A percentile compares a stretch with the other conserved stretches of the same genome.
These are phyloP conservation scores for Quercus agrifolia DNA, from an alignment of 306 rosid genomes.

Conservation along the genomic window DNA sequence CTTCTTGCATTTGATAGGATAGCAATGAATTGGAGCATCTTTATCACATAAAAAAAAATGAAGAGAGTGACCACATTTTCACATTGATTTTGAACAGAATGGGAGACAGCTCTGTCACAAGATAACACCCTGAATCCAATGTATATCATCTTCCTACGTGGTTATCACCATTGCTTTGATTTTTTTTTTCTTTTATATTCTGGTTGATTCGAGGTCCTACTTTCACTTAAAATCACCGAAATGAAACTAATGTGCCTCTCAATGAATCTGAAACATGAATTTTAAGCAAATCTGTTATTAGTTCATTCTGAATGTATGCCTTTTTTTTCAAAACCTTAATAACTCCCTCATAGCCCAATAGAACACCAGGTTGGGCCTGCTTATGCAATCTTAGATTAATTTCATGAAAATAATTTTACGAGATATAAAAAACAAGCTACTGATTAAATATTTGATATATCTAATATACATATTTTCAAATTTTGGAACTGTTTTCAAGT, in stretches of 20 bases:
- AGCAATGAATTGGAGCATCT: neutral
- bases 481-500: too few species aligned
- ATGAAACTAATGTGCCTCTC: neutral
- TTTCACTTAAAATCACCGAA: neutral
- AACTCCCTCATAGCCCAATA: too few species aligned
- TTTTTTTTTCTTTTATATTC: too few species aligned
- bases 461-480: too few species aligned
- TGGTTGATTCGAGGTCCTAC: neutral
- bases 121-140: neutral
- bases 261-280: neutral
- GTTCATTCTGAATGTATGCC: too few species aligned
- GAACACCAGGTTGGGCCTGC: too few species aligned
- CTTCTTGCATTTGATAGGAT: neutral
- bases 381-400: too few species aligned
- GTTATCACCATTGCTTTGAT: too few species aligned
- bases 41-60: neutral
- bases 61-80: neutral
- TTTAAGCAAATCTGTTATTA: neutral
- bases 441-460: too few species aligned
- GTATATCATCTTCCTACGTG: neutral
- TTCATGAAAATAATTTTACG: too few species aligned
- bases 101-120: slow-evolving; percentile 20
- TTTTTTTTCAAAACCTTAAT: too few species aligned
- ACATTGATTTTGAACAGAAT: slow-evolving; percentile 1
- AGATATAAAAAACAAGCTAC: too few species aligned